Evolutionary conservation across 768 basidiomycete species (phyloP).

Genomic region (Leucocoprinus sp.): DNA sequence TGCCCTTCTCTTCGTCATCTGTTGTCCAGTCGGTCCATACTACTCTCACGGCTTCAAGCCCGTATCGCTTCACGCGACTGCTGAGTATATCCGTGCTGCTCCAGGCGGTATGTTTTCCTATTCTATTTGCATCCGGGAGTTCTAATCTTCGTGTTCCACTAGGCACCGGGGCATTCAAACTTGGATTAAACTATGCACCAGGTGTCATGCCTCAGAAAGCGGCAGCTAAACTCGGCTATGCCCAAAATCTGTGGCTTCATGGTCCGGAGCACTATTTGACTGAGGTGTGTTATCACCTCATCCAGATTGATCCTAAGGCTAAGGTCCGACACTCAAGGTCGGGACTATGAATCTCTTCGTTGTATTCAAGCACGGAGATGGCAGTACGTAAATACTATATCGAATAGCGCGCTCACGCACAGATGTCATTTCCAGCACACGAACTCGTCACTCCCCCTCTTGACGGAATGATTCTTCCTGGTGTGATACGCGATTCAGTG

Average conservation of each 20-base stretch:
- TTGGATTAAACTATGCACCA: slow-evolving; percentile 86
- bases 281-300: slow-evolving; percentile 21
- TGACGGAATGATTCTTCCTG: slow-evolving; percentile 88
- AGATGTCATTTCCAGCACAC: slow-evolving; percentile 33
- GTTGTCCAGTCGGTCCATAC: slow-evolving; percentile 79
- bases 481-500: slow-evolving; percentile 84
- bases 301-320: slow-evolving; percentile 26
- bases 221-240: slow-evolving; percentile 71
- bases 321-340: slow-evolving; percentile 31
- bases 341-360: slow-evolving; percentile 93
- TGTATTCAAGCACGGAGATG: slow-evolving; percentile 64
- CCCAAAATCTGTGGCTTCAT: slow-evolving; percentile 86
- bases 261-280: slow-evolving; percentile 57
- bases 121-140: neutral
- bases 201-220: slow-evolving; percentile 78
- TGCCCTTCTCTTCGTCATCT: slow-evolving; percentile 81
- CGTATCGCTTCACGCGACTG: slow-evolving; percentile 79
- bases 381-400: slow-evolving; percentile 29
- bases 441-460: slow-evolving; percentile 87
- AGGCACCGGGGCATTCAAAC: slow-evolving; percentile 78
- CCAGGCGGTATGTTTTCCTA: slow-evolving; percentile 56
- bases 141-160: neutral
- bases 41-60: slow-evolving; percentile 87
- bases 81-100: slow-evolving; percentile 74
- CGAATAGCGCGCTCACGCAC: no score